Evolutionary conservation across 768 basidiomycete genomes (phyloP).

Genomic region (Porphyrellus cyaneotinctus): DNA sequence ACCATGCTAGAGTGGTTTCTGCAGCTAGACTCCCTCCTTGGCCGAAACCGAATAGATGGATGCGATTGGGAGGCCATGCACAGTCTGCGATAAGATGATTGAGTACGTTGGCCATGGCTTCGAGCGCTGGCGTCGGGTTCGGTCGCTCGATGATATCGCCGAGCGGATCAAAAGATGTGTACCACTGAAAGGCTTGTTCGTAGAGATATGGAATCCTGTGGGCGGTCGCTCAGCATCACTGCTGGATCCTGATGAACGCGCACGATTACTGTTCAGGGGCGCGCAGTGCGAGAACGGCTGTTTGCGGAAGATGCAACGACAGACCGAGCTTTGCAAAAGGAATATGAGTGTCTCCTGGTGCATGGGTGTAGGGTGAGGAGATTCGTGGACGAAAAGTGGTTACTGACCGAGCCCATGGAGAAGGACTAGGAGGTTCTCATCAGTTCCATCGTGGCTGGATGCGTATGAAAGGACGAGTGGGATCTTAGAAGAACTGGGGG

Average conservation of each 20-base stretch:
- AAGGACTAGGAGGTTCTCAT: constrained; percentile 80
- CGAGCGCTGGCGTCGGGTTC: constrained; percentile 67
- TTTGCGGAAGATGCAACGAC: constrained; percentile 82
- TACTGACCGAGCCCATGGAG: constrained; percentile 79
- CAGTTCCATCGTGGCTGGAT: constrained; percentile 77
- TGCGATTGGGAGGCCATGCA: constrained; percentile 59
- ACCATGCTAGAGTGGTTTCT: constrained; percentile 60
- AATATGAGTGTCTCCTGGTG: constrained; percentile 70
- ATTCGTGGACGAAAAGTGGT: neutral
- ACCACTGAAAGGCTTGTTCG: constrained; percentile 84
- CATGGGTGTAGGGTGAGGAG: neutral
- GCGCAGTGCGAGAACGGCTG: constrained; percentile 75
- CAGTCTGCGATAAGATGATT: constrained; percentile 56
- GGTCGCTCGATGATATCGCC: constrained; percentile 69
- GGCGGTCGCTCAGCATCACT: constrained; percentile 8
- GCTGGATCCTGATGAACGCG: neutral
- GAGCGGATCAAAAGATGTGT: constrained; percentile 71
- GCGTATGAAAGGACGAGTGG: constrained; percentile 61
- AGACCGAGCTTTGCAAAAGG: constrained; percentile 75
- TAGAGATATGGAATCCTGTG: constrained; percentile 72
- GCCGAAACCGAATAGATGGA: constrained; percentile 85
- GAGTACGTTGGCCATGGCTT: constrained; percentile 49
- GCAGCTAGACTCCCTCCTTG: constrained; percentile 80
- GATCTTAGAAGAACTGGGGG: constrained; percentile 44
- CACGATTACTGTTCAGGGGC: constrained; percentile 67